Percentiles rank a stretch among this genome's conserved stretches.
These are phyloP conservation scores for Bryopsis sp. DNA, from an alignment of 139 green algal species.

Conservation along the genomic window DNA sequence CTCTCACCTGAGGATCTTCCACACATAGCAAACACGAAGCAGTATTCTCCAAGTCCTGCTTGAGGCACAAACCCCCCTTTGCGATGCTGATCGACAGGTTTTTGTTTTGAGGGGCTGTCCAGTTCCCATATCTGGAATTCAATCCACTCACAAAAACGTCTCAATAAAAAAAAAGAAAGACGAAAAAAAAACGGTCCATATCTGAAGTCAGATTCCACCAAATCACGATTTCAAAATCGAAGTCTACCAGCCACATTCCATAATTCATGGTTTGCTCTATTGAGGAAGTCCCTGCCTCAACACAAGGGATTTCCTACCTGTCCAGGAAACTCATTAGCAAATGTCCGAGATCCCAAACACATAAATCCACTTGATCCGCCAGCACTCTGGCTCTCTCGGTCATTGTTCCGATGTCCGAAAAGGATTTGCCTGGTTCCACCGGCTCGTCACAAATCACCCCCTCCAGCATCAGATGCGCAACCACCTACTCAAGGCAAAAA, in stretches of 20 bases:
- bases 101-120: not conserved
- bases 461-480: constrained; percentile 7
- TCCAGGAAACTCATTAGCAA: not conserved
- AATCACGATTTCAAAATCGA: too few species aligned
- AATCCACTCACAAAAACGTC: too few species aligned
- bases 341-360: not conserved
- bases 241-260: too few species aligned
- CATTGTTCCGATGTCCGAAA: not conserved
- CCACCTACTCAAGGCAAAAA: not conserved
- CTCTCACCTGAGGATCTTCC: constrained; percentile 1
- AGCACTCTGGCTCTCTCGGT: not conserved
- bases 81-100: not conserved
- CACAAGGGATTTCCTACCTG: not conserved
- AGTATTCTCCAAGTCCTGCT: too few species aligned
- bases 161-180: too few species aligned
- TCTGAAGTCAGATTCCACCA: too few species aligned
- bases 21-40: not conserved
- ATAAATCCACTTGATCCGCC: not conserved
- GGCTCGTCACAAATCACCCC: not conserved
- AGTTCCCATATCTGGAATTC: too few species aligned
- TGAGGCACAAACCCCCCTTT: too few species aligned
- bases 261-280: too few species aligned
- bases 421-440: not conserved
- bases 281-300: too few species aligned
- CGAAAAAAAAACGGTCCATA: too few species aligned